phyloP scores from a whole-genome alignment of 768 basidiomycete species.

The Lactarius pseudohatsudake region DNA sequence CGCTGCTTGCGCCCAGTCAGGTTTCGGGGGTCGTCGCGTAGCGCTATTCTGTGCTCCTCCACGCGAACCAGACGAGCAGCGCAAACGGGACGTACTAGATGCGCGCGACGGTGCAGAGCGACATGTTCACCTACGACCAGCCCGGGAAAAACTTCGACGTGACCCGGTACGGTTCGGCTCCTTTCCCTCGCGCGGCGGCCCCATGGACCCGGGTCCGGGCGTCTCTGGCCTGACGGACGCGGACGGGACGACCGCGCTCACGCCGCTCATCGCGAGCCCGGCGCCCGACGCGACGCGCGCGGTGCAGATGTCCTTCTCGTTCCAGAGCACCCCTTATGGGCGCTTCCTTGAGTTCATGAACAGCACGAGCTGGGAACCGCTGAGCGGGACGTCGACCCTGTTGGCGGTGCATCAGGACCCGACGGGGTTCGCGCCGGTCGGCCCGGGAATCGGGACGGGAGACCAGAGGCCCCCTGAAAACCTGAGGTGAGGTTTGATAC shows the following conservation, averaged over 20 bases:
- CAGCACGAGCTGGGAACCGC: too few species aligned
- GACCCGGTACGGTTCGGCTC: constrained; percentile 7
- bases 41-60: constrained; percentile 50
- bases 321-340: too few species aligned
- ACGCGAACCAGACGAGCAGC: constrained; percentile 41
- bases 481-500: too few species aligned
- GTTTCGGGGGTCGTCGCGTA: constrained; percentile 49
- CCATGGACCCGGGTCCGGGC: constrained; percentile 22
- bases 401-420: constrained; percentile 15
- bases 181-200: too few species aligned
- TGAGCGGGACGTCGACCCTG: constrained; percentile 21
- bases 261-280: constrained; percentile 5
- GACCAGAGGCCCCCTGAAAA: constrained; percentile 1
- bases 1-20: constrained; percentile 39
- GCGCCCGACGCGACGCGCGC: constrained; percentile 20
- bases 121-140: constrained; percentile 35
- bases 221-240: background rate
- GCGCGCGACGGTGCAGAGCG: constrained; percentile 40
- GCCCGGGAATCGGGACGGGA: constrained; percentile 4
- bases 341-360: too few species aligned
- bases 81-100: constrained; percentile 41
- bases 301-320: too few species aligned
- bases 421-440: background rate
- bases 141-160: constrained; percentile 26
- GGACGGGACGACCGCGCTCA: constrained; percentile 20